Conservation (phyloP, 371 early-diverging fungal genomes). For the Mortierella sp. region DNA sequence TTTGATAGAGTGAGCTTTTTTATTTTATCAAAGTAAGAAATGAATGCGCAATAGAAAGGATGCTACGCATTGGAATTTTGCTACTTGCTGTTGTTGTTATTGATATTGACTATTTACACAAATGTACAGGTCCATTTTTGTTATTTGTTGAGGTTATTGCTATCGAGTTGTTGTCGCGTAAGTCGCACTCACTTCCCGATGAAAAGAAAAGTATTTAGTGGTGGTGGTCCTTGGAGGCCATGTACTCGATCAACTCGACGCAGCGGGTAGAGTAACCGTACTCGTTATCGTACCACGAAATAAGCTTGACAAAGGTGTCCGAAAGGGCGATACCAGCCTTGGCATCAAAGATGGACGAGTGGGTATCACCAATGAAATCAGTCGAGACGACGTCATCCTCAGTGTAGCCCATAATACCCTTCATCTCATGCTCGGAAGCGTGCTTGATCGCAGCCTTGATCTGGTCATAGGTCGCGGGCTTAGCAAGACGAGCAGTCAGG, state of each 20-base stretch:
- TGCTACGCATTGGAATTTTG: neutral
- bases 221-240: conserved; percentile 72
- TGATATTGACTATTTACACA: conserved; percentile 5
- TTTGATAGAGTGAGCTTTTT: neutral
- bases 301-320: conserved; percentile 98
- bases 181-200: neutral
- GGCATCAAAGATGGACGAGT: conserved; percentile 97
- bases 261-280: conserved; percentile 97
- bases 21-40: neutral
- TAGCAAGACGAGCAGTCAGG: conserved; percentile 93
- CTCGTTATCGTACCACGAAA: conserved; percentile 98
- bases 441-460: conserved; percentile 91
- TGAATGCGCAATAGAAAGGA: neutral
- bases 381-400: conserved; percentile 98
- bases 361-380: conserved; percentile 95
- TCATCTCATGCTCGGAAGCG: conserved; percentile 85
- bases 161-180: neutral
- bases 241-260: conserved; percentile 87
- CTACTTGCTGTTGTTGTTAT: neutral
- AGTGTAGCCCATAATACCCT: conserved; percentile 97
- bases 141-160: neutral
- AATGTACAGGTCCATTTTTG: conserved; percentile 10
- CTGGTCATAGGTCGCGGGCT: conserved; percentile 91
- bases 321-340: conserved; percentile 98
- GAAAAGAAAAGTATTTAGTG: neutral